Conservation (phyloP, 2,329 filamentous ascomycete genomes). For the Fusarium tricinctum region DNA sequence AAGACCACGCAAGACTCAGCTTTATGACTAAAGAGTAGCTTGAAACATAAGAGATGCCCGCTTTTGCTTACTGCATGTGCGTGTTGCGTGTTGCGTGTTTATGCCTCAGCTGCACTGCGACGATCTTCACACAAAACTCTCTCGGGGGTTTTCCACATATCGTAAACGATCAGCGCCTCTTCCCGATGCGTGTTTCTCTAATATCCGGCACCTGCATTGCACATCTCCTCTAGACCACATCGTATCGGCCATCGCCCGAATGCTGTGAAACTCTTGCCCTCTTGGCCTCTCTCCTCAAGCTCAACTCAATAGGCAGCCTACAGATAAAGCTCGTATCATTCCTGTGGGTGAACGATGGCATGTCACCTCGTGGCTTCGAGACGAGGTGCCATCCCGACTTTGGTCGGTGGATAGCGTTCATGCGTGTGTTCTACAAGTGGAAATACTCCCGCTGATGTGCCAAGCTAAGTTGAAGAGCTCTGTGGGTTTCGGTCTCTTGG, state of each 20-base stretch:
- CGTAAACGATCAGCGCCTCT: constrained; percentile 34
- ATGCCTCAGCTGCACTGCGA: constrained; percentile 36
- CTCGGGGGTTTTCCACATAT: constrained; percentile 29
- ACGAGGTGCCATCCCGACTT: constrained; percentile 37
- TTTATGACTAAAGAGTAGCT: constrained; percentile 27
- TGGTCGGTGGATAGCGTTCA: constrained; percentile 24
- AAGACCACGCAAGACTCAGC: background rate
- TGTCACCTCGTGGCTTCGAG: constrained; percentile 15
- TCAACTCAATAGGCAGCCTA: constrained; percentile 21
- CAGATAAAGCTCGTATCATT: constrained; percentile 31
- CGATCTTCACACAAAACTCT: constrained; percentile 30
- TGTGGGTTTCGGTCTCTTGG: constrained; percentile 1
- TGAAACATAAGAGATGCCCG: constrained; percentile 23
- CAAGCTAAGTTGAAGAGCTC: constrained; percentile 24
- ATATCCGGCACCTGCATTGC: constrained; percentile 3
- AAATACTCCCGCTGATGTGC: constrained; percentile 26
- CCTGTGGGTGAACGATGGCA: background rate
- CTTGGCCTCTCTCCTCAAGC: background rate
- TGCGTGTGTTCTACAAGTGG: constrained; percentile 24
- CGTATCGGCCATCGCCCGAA: constrained; percentile 42
- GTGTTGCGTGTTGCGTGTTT: constrained; percentile 12
- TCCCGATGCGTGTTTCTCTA: constrained; percentile 17
- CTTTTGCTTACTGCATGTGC: constrained; percentile 19
- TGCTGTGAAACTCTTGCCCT: constrained; percentile 34
- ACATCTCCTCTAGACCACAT: constrained; percentile 8